Base-by-base conservation (phyloP, 495 filamentous ascomycete genomes). In the Penicillium parvum region DNA sequence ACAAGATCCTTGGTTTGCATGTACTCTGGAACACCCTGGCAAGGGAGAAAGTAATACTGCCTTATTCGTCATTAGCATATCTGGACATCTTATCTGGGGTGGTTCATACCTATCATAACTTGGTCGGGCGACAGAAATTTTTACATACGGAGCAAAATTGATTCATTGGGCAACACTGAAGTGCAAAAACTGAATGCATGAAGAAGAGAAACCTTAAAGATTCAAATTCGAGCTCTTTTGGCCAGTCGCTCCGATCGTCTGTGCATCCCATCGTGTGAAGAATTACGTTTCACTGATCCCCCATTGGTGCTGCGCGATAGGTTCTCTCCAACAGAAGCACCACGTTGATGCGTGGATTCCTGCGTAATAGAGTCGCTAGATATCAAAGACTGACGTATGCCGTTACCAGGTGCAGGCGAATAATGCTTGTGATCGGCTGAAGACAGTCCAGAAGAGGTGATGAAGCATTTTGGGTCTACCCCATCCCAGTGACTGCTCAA, bases 391-490 rank as follows among this genome's bases (percentile, higher is more conserved):
- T 12, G 15, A 36, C 32, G 21, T 28, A 30, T 16, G 21, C 32
- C 21, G 15, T 44, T 44, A 28, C 25, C n/a, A 37, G 22, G 22
- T 22, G 15, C 25, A 22, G 23, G 43, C 18, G 34, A 39, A 38
- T 44, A 32, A 36, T 30, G 21, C 6, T 16, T 35, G 32, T 44
- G 30, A 36, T 45, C 25, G n/a, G 43, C 43, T 33, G 33, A 45
- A 45, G 43, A 45, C 26, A 38, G 33, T 32, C 4, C 18, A n/a
- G 43, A 30, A 38, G 43, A 45, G 35, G 23, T 8, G 35, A 38
- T 33, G 35, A 45, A 45, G 43, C n/a, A 38, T 45, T 45, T 38
- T 23, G 11, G 23, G 43, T 45, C 43, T 21, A 32, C 43, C 20
- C n/a, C 21, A 20, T 33, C 29, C 35, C 17, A 32, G 20, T 45